Percentiles rank a stretch among this genome's conserved stretches.
Conservation (phyloP, 805 yeast species). For the Pichia heedii region DNA sequence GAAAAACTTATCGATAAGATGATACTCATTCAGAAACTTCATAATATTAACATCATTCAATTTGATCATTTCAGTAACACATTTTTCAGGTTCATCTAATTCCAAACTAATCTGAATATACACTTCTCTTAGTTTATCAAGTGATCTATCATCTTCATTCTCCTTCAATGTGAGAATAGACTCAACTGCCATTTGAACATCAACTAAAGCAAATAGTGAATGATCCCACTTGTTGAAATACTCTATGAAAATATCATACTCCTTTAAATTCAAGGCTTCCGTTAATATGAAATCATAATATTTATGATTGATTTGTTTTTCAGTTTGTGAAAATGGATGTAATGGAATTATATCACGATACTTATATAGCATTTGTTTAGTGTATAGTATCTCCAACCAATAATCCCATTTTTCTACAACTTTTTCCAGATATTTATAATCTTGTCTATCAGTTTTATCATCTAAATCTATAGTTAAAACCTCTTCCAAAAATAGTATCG, state of each 20-base stretch:
- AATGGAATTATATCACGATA: slow-evolving; percentile 53
- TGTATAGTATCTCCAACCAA: slow-evolving; percentile 48
- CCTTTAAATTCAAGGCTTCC: slow-evolving; percentile 34
- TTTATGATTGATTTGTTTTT: slow-evolving; percentile 25
- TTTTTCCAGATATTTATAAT: slow-evolving; percentile 15
- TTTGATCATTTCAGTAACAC: slow-evolving; percentile 54
- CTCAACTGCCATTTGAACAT: slow-evolving; percentile 6
- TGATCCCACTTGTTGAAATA: slow-evolving; percentile 51
- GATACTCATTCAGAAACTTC: slow-evolving; percentile 51
- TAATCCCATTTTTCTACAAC: slow-evolving; percentile 49
- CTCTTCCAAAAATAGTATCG: slow-evolving; percentile 39
- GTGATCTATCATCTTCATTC: neutral
- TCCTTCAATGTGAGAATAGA: neutral
- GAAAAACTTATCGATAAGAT: slow-evolving; percentile 45
- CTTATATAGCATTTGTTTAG: slow-evolving; percentile 34
- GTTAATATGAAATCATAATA: slow-evolving; percentile 40
- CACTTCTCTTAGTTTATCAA: slow-evolving; percentile 30
- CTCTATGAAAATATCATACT: slow-evolving; percentile 28
- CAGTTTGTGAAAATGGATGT: slow-evolving; percentile 8
- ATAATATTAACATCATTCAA: slow-evolving; percentile 48
- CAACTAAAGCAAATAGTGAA: slow-evolving; percentile 41
- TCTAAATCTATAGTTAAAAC: slow-evolving; percentile 27
- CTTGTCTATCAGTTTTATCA: slow-evolving; percentile 15
- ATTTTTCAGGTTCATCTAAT: slow-evolving; percentile 48
- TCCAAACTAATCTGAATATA: slow-evolving; percentile 48